Base-by-base conservation (phyloP, 768 basidiomycete species). In the Macrolepiota dolichaula region DNA sequence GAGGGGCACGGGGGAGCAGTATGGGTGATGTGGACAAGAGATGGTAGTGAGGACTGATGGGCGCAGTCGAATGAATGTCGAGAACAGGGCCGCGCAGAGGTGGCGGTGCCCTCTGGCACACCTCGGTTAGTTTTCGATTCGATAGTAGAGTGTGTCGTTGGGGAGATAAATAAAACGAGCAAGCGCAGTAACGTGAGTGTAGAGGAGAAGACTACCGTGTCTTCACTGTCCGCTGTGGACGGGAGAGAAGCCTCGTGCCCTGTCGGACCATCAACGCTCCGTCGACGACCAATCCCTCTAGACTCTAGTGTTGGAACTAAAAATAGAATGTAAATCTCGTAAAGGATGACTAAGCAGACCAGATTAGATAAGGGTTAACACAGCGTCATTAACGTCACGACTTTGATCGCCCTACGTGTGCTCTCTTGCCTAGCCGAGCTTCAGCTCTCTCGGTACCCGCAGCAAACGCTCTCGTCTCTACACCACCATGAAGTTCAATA, bases 401-500 rank as follows among this genome's bases (percentile, higher is more conserved):
- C 44, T n/a, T n/a, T 57, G 52, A 54, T 54, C 52, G 52, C 24
- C 17, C 36, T 17, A 38, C 37, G 37, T 35, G 52, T 54, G 52
- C 12, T 12, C 22, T 22, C 12, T 54, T 22, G 35, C 52, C 51
- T 54, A 37, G 35, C 52, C 51, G 51, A 52, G n/a, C 29, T 29
- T 52, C 37, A 46, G 12, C 17, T 42, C 17, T 44, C 40, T 55
- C 40, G 38, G 40, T 55, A 27, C 54, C 54, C 55, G 55, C 55
- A 56, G 57, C 32, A 59, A 32, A 32, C 29, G 7, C 7, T 32
- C 57, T 27, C 37, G 24, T 51, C 50, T 35, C 59, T 63, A 27
- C 59, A 32, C 63, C 36, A 56, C 49, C 69, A 82, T 79, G 79
- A 82, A 82, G 66, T 71, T 82, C 60, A 77, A 75, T 62, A 81